Evolutionary conservation across 1,284 basidiomycete genomes (phyloP).

Genomic region (Moniliella sp.): DNA sequence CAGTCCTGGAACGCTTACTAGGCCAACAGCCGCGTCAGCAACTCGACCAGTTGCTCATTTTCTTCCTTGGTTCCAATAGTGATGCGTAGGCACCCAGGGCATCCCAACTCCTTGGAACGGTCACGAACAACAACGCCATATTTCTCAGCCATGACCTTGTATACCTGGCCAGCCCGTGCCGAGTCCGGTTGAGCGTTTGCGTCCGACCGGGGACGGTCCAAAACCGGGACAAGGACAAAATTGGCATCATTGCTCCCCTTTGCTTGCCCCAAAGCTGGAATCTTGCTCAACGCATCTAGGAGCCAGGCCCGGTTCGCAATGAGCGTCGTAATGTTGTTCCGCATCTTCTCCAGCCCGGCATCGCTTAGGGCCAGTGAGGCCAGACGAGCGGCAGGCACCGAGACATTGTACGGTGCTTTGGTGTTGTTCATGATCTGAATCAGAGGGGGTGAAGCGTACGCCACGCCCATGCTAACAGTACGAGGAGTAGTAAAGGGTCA

Average conservation of each 20-base stretch:
- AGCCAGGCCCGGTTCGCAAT: slow-evolving; percentile 44
- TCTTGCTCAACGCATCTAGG: slow-evolving; percentile 38
- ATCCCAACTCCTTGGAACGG: slow-evolving; percentile 66
- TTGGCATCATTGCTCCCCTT: slow-evolving; percentile 76
- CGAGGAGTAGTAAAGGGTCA: not conserved
- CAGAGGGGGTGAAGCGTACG: slow-evolving; percentile 65
- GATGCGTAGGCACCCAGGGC: slow-evolving; percentile 64
- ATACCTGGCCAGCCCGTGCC: slow-evolving; percentile 47
- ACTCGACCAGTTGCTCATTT: slow-evolving; percentile 22
- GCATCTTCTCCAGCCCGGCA: slow-evolving; percentile 47
- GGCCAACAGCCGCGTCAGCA: slow-evolving; percentile 15
- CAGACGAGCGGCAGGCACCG: slow-evolving; percentile 64
- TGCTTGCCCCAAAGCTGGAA: slow-evolving; percentile 43
- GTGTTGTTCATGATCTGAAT: slow-evolving; percentile 83
- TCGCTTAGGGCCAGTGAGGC: slow-evolving; percentile 57
- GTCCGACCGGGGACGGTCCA: slow-evolving; percentile 37
- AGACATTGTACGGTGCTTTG: slow-evolving; percentile 94
- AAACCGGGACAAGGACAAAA: slow-evolving; percentile 64
- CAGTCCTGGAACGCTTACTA: too few species aligned
- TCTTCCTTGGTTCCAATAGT: slow-evolving; percentile 72
- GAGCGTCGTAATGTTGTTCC: slow-evolving; percentile 45
- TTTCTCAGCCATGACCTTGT: slow-evolving; percentile 62
- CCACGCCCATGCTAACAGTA: slow-evolving; percentile 51
- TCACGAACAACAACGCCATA: slow-evolving; percentile 74
- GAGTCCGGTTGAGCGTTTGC: slow-evolving; percentile 45